phyloP scores from a whole-genome alignment of 768 basidiomycete genomes.

The Solioccasus polychromus region DNA sequence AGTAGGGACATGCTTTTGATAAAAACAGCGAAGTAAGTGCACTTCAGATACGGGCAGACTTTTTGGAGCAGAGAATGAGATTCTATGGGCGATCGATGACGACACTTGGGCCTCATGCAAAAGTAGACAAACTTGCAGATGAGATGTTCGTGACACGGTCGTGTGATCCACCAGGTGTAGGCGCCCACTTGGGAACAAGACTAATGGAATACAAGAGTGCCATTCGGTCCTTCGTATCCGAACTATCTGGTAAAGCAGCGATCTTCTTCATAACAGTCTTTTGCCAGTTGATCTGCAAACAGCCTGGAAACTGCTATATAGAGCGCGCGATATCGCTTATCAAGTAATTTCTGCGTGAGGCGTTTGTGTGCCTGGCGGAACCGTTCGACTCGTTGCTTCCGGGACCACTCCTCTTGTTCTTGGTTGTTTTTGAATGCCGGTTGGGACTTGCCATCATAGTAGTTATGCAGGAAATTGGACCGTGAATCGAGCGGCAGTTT shows the following conservation, averaged over 20 bases:
- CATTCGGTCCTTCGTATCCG: constrained; percentile 17
- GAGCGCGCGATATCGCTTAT: constrained; percentile 56
- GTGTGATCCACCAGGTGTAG: constrained; percentile 54
- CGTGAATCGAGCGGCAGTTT: background rate
- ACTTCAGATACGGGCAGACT: constrained; percentile 36
- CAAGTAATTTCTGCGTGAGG: constrained; percentile 40
- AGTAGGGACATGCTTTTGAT: constrained; percentile 57
- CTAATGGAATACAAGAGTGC: constrained; percentile 35
- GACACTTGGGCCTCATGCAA: constrained; percentile 40
- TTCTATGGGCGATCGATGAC: constrained; percentile 2
- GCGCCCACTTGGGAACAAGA: constrained; percentile 71
- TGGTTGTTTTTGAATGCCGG: constrained; percentile 22
- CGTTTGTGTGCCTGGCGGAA: constrained; percentile 31
- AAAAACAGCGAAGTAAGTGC: constrained; percentile 51
- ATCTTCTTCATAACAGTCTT: constrained; percentile 45
- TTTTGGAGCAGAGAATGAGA: constrained; percentile 17
- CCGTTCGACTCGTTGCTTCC: constrained; percentile 15
- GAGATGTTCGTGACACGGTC: constrained; percentile 64
- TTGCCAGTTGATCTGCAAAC: constrained; percentile 49
- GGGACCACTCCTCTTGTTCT: constrained; percentile 25
- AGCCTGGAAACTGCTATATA: constrained; percentile 62
- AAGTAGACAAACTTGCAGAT: constrained; percentile 57
- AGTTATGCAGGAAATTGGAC: constrained; percentile 27
- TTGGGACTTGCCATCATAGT: constrained; percentile 20
- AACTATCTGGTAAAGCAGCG: constrained; percentile 31